These are phyloP conservation scores for Isochrysis galbana DNA, from an alignment of 78 protist species.

Conservation along the genomic window DNA sequence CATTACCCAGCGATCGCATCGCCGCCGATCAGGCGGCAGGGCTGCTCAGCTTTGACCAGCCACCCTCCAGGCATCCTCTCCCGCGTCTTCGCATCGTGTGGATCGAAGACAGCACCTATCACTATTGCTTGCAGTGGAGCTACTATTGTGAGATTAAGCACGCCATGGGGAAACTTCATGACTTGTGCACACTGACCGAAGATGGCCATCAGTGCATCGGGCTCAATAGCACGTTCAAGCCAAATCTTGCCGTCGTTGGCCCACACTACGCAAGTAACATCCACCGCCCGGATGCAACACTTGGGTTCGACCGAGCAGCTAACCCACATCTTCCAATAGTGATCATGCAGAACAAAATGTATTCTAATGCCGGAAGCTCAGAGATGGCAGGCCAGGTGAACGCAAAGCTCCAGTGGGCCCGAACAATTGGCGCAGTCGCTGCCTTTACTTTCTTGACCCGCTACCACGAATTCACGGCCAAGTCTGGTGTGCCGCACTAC, in stretches of 20 bases:
- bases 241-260: not conserved
- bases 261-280: not conserved
- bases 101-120: no score
- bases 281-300: not conserved
- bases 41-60: no score
- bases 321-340: not conserved
- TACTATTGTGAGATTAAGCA: no score
- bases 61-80: no score
- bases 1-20: no score
- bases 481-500: not conserved
- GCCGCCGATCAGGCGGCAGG: no score
- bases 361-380: not conserved
- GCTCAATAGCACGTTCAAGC: no score
- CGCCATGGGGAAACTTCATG: no score
- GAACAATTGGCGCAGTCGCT: not conserved
- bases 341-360: not conserved
- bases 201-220: no score
- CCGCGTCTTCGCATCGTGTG: no score
- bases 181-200: no score
- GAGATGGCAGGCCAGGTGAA: not conserved
- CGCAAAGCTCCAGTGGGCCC: constrained; percentile 8
- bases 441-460: not conserved
- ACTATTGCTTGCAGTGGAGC: no score
- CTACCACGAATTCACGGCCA: not conserved
- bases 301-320: not conserved